Evolutionary conservation across 805 yeast species (phyloP), one percentile per base, ranked within the genome.

Genomic region (Metschnikowia bowlesiae): DNA sequence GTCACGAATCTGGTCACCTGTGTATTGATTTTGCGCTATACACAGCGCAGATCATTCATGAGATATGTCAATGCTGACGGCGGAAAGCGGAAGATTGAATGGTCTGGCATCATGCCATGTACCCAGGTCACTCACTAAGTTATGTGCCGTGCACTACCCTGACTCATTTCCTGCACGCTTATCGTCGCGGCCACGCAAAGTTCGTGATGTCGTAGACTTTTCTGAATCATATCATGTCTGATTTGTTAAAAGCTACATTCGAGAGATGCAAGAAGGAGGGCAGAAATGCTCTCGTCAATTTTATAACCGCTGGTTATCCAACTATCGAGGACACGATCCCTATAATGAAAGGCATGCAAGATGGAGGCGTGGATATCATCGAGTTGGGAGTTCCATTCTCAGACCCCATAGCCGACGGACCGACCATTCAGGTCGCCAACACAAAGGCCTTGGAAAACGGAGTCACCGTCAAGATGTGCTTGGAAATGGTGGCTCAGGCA

Each of bases 321-420:
- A 78, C 89, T 14, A 70, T 87, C 48, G 95, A 85, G 49, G 96
- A 87, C 56, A 91, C 99, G 1, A 75, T 94, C 45, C 95, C 96
- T 7, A 81, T 91, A 55, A 66, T 94, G 67, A 80, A 84, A 65
- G 92, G 94, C 22, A 81, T 94, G 73, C 98, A 94, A 73, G 87
- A 81, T 30, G 97, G 96, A 57, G 99, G 99, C 50, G 95, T 87
- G 36, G 98, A 94, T 64, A 80, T 94, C 54, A 89, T 94, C 59
- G 99, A 94, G 71, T 73, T 94, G 43, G 99, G 99, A 54, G 73
- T 94, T 66, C 99, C 99, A 44, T 94, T 94, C 68, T 85, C 96
- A 22, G 99, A 94, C 67, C 99, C 99, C 36, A 90, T 94, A 66
- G 99, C 98, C 33, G 99, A 94, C 68, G 99, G 99, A 44, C 96